phyloP scores from a whole-genome alignment of 2,329 filamentous ascomycete species.

The Pleurostoma richardsiae region DNA sequence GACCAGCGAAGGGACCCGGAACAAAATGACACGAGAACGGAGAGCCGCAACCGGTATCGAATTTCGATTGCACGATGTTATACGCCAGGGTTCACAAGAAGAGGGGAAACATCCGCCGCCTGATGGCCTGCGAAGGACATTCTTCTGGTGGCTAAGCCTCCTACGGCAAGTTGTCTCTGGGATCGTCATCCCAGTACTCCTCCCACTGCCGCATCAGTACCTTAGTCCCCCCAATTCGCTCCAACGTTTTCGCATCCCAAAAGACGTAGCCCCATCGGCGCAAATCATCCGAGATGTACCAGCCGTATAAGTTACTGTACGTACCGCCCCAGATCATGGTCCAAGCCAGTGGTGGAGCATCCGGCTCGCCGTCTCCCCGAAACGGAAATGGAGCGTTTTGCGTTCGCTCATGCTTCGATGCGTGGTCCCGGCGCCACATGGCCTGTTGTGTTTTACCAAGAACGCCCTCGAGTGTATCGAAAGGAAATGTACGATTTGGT shows the following conservation, averaged over 20 bases:
- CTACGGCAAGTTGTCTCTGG: conserved; percentile 1
- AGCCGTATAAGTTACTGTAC: conserved; percentile 10
- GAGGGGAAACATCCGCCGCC: too few species aligned
- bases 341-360: conserved; percentile 10
- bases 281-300: conserved; percentile 5
- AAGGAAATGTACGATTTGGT: background rate
- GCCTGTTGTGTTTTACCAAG: background rate
- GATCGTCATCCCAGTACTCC: conserved; percentile 5
- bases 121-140: too few species aligned
- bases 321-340: conserved; percentile 9
- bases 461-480: background rate
- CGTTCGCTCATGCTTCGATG: background rate
- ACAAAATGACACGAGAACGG: too few species aligned
- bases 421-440: background rate
- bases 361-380: background rate
- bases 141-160: background rate
- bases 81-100: too few species aligned
- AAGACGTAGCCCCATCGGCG: conserved; percentile 13
- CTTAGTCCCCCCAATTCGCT: background rate
- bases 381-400: conserved; percentile 4
- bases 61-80: too few species aligned
- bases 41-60: too few species aligned
- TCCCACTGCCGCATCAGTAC: conserved; percentile 3
- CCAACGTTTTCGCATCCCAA: conserved; percentile 12
- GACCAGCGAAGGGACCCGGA: too few species aligned